phyloP scores from a whole-genome alignment of 2,329 filamentous ascomycete species.

The Fusarium brachygibbosum region DNA sequence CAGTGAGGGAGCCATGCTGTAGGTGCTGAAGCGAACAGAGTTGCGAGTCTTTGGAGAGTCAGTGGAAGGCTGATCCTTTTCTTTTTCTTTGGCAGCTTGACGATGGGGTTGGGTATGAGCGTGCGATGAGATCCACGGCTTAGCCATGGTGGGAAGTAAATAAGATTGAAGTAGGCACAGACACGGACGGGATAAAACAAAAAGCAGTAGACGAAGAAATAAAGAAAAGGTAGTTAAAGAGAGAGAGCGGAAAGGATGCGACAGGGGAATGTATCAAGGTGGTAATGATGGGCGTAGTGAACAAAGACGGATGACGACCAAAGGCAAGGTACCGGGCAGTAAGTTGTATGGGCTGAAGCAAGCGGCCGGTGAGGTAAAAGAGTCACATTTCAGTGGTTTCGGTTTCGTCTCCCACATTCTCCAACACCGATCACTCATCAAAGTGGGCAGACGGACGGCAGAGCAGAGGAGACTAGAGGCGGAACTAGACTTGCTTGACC shows the following conservation, averaged over 20 bases:
- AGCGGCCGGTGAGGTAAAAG: constrained; percentile 30
- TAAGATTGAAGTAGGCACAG: constrained; percentile 18
- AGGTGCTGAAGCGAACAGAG: constrained; percentile 71
- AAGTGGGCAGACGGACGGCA: constrained; percentile 38
- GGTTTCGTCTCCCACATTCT: constrained; percentile 16
- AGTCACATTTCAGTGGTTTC: constrained; percentile 33
- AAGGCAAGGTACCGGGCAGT: constrained; percentile 7
- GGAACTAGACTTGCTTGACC: constrained; percentile 32
- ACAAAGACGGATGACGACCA: constrained; percentile 32
- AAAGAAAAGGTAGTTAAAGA: background rate
- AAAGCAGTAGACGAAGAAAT: constrained; percentile 14
- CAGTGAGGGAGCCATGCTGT: constrained; percentile 72
- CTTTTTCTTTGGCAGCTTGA: constrained; percentile 27
- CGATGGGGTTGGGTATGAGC: constrained; percentile 36
- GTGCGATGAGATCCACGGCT: constrained; percentile 38
- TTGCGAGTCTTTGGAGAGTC: constrained; percentile 61
- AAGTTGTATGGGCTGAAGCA: constrained; percentile 35
- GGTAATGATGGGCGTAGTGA: constrained; percentile 31
- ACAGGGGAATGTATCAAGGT: constrained; percentile 38
- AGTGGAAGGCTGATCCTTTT: constrained; percentile 34
- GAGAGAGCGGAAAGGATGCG: constrained; percentile 1
- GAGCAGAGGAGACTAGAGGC: constrained; percentile 24
- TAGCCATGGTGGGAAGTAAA: constrained; percentile 38
- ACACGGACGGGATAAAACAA: background rate
- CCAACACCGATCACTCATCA: constrained; percentile 18